A percentile compares a stretch with the other conserved stretches of the same genome.
Conservation (phyloP, 345 rosid genomes). For the Ailanthus altissimus region DNA sequence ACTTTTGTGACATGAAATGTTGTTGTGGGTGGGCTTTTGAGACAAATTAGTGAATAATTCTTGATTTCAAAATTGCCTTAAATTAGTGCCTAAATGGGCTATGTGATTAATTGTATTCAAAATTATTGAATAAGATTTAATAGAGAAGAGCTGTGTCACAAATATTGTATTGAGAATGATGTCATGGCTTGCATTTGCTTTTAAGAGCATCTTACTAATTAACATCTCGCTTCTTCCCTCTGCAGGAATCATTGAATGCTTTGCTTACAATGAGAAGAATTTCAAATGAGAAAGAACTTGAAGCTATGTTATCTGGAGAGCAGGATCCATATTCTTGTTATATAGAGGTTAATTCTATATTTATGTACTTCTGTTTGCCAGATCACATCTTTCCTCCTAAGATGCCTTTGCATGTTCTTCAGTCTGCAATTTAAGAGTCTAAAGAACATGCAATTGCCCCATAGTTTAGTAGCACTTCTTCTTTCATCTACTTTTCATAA, state of each 20-base stretch:
- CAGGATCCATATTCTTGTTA: constrained; percentile 79
- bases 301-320: constrained; percentile 84
- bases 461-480: background rate
- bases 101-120: background rate
- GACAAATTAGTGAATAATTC: background rate
- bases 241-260: constrained; percentile 73
- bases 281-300: constrained; percentile 84
- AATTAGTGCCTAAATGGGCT: background rate
- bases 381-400: constrained; percentile 17
- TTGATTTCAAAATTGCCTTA: background rate
- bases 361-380: constrained; percentile 8
- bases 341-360: constrained; percentile 59
- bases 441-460: background rate
- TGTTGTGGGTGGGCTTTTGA: background rate
- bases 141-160: background rate
- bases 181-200: background rate
- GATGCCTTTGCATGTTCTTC: background rate
- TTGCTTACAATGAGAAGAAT: constrained; percentile 73
- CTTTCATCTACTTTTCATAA: background rate
- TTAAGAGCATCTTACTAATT: background rate
- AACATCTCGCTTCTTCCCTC: background rate
- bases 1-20: background rate
- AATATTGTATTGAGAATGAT: background rate
- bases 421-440: background rate
- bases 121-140: background rate